phyloP scores from a whole-genome alignment of 1,284 basidiomycete species.

The Cutaneotrichosporon cavernicola region DNA sequence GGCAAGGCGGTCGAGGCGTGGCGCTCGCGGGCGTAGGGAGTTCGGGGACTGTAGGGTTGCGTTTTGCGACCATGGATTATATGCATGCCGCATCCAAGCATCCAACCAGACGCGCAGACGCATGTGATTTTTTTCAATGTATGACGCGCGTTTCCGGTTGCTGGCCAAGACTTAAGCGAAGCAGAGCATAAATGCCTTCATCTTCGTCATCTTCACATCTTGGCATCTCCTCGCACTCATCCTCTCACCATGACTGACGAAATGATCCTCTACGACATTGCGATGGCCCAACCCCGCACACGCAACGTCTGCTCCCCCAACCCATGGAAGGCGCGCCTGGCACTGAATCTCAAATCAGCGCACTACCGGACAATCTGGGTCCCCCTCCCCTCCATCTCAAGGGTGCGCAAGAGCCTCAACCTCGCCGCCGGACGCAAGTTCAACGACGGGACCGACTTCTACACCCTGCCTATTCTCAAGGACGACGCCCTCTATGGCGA shows the following conservation, averaged over 20 bases:
- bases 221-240: neutral
- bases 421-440: neutral
- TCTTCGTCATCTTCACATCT: neutral
- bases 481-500: neutral
- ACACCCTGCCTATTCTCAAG: neutral
- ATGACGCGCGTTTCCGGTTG: no score
- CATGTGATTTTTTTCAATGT: neutral
- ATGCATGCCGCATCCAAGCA: neutral
- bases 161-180: no score
- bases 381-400: neutral
- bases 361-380: neutral
- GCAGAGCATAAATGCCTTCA: neutral
- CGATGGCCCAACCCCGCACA: neutral
- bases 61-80: neutral
- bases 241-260: neutral
- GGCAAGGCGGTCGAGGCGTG: slow-evolving; percentile 6
- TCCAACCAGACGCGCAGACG: no score
- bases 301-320: neutral
- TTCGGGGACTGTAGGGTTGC: neutral
- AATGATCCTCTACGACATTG: neutral
- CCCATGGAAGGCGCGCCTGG: neutral
- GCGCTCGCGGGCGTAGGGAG: neutral
- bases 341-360: neutral
- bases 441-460: neutral
- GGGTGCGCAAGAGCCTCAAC: neutral